Evolutionary conservation across 2,329 filamentous ascomycete species (phyloP).

Genomic region (Colletotrichum ledebouriae): DNA sequence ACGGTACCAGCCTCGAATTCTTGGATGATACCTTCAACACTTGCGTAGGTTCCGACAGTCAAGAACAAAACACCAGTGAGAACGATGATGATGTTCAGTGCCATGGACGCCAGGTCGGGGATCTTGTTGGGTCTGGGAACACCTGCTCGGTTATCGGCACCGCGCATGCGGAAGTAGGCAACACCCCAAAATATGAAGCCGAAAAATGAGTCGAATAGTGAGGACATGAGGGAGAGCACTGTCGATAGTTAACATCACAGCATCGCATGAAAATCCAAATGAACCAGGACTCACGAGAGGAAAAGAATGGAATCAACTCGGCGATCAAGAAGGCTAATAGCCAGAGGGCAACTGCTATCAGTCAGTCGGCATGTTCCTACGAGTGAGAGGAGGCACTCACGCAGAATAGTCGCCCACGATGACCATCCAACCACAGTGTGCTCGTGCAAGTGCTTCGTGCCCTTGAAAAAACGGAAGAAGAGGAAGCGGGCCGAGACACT

Average conservation of each 20-base stretch:
- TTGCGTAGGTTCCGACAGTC: slow-evolving; percentile 83
- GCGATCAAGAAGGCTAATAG: slow-evolving; percentile 92
- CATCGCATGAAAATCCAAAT: too few species aligned
- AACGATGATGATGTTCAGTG: slow-evolving; percentile 81
- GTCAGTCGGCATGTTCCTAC: slow-evolving; percentile 19
- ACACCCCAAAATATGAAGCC: slow-evolving; percentile 97
- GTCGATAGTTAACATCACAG: slow-evolving; percentile 50
- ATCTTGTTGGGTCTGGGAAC: slow-evolving; percentile 66
- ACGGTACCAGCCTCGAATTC: slow-evolving; percentile 76
- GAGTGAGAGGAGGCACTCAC: slow-evolving; percentile 52
- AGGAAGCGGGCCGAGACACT: slow-evolving; percentile 91
- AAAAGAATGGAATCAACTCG: slow-evolving; percentile 94
- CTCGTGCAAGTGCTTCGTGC: slow-evolving; percentile 79
- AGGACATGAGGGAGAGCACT: slow-evolving; percentile 82
- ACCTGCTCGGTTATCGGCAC: slow-evolving; percentile 69
- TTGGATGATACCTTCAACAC: slow-evolving; percentile 80
- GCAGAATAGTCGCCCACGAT: slow-evolving; percentile 80
- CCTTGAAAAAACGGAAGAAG: slow-evolving; percentile 89
- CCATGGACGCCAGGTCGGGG: slow-evolving; percentile 66
- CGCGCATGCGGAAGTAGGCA: slow-evolving; percentile 82
- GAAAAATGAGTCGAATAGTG: slow-evolving; percentile 92
- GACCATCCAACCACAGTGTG: slow-evolving; percentile 88
- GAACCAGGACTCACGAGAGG: slow-evolving; percentile 66
- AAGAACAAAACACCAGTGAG: slow-evolving; percentile 84
- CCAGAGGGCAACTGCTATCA: slow-evolving; percentile 73